Evolutionary conservation across 2,329 filamentous ascomycete species (phyloP).

Genomic region (Fusarium sp.): DNA sequence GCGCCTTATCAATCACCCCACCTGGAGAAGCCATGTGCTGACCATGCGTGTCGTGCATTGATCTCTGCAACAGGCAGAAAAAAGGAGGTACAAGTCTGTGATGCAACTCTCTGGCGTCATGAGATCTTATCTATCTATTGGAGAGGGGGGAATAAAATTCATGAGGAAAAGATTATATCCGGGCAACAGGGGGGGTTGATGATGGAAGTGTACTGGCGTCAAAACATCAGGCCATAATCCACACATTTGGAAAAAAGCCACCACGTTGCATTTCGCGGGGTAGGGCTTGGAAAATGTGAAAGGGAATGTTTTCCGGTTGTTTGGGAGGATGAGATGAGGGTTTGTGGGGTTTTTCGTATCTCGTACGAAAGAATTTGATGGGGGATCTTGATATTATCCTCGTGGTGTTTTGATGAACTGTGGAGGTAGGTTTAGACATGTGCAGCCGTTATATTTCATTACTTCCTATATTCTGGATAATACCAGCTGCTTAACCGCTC

Average conservation of each 20-base stretch:
- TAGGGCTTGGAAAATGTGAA: slow-evolving; percentile 3
- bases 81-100: background rate
- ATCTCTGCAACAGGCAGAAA: background rate
- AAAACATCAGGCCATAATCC: slow-evolving; percentile 42
- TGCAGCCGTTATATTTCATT: background rate
- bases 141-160: background rate
- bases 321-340: background rate
- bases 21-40: slow-evolving; percentile 2
- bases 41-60: background rate
- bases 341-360: slow-evolving; percentile 16
- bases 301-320: slow-evolving; percentile 1
- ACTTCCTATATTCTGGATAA: background rate
- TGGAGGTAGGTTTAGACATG: background rate
- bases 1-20: slow-evolving; percentile 33
- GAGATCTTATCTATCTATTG: background rate
- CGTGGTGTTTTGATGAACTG: background rate
- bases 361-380: background rate
- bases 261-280: slow-evolving; percentile 45
- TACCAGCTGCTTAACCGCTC: background rate
- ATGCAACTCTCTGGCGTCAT: background rate
- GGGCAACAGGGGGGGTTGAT: background rate
- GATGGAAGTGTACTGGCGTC: background rate
- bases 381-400: background rate
- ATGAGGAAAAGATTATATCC: background rate
- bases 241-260: slow-evolving; percentile 19